phyloP scores from a whole-genome alignment of 768 basidiomycete species.

The Auriculariales sp. region DNA sequence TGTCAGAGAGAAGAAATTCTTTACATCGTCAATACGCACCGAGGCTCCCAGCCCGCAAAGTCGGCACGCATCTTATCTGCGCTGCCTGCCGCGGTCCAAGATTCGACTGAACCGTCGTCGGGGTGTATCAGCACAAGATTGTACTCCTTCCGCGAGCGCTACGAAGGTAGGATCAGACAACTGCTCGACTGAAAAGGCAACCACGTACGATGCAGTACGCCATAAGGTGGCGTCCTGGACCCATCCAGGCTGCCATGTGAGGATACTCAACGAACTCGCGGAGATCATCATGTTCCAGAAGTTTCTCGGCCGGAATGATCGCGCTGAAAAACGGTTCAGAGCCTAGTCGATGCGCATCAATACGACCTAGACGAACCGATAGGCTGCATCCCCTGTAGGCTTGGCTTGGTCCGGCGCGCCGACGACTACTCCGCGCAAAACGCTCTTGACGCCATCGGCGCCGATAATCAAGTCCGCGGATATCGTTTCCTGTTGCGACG shows the following conservation, averaged over 20 bases:
- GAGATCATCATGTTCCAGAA: conserved; percentile 39
- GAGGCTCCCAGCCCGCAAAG: conserved; percentile 34
- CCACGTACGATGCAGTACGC: conserved; percentile 2
- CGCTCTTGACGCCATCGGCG: conserved; percentile 37
- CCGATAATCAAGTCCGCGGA: neutral
- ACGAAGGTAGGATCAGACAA: neutral
- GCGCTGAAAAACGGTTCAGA: no score
- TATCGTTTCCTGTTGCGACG: neutral
- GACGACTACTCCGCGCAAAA: conserved; percentile 34
- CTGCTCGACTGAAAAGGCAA: conserved; percentile 15
- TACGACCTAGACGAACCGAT: no score
- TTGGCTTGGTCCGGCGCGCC: conserved; percentile 25
- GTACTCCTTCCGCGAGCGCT: conserved; percentile 16
- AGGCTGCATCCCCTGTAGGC: conserved; percentile 50
- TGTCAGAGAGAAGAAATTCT: neutral
- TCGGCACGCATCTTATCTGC: conserved; percentile 31
- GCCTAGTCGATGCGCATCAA: no score
- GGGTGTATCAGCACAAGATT: conserved; percentile 32
- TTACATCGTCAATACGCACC: conserved; percentile 8
- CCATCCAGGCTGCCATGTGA: conserved; percentile 40
- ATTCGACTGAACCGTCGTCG: conserved; percentile 24
- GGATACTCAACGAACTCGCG: conserved; percentile 31
- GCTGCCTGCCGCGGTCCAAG: conserved; percentile 29
- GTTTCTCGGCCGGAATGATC: conserved; percentile 26
- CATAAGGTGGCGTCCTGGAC: conserved; percentile 9